phyloP scores from a whole-genome alignment of 345 rosid species.

The Hevea brasiliensis region DNA sequence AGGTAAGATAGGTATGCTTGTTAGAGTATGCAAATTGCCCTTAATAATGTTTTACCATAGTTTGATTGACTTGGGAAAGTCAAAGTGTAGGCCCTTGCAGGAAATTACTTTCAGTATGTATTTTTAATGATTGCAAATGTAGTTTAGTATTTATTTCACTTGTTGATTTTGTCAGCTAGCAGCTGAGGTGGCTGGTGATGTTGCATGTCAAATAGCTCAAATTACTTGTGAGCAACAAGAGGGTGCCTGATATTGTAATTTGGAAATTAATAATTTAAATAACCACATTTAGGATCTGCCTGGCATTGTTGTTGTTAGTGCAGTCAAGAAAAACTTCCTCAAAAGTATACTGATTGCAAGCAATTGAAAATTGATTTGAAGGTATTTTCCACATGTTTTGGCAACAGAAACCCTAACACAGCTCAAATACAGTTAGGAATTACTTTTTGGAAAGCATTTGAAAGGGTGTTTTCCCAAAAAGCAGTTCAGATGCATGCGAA shows the following conservation, averaged over 20 bases:
- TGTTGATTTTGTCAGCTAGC: background rate
- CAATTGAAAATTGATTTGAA: too few species aligned
- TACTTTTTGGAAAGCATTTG: background rate
- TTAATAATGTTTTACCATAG: slow-evolving; percentile 5
- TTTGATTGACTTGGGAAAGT: slow-evolving; percentile 12
- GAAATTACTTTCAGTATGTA: slow-evolving; percentile 6
- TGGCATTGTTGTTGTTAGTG: background rate
- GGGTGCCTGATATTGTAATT: background rate
- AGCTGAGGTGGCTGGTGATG: background rate
- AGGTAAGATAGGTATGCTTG: slow-evolving; percentile 44
- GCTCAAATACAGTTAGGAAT: background rate
- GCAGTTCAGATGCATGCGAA: background rate
- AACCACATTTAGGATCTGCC: background rate
- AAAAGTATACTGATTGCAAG: background rate
- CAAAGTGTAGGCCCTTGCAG: background rate
- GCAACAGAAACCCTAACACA: background rate
- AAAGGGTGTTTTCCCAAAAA: background rate
- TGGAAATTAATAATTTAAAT: background rate
- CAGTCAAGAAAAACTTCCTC: background rate
- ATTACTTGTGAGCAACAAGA: background rate
- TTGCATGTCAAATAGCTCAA: background rate
- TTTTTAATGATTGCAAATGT: slow-evolving; percentile 4
- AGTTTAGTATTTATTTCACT: background rate
- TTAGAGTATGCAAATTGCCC: slow-evolving; percentile 7
- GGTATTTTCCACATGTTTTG: background rate